phyloP scores from a whole-genome alignment of 495 filamentous ascomycete genomes.

The Achaetomiella virescens region DNA sequence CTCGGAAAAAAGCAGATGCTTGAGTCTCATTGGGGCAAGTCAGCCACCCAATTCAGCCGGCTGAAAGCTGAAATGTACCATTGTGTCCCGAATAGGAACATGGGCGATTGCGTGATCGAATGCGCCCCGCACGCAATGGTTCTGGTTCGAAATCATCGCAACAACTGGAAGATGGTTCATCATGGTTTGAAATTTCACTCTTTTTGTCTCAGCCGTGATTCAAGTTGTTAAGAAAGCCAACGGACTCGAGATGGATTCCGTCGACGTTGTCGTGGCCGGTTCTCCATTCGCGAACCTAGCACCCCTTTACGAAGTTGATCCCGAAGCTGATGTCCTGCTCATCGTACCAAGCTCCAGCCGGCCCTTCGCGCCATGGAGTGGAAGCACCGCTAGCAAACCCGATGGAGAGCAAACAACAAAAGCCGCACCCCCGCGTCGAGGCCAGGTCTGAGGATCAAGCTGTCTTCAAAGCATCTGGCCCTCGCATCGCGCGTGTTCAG shows the following conservation, averaged over 20 bases:
- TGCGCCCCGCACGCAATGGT: conserved; percentile 15
- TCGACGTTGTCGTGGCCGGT: conserved; percentile 17
- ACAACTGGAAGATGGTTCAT: too few relatives aligned
- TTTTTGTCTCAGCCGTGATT: too few relatives aligned
- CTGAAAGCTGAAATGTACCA: not conserved
- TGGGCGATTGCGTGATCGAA: conserved; percentile 18
- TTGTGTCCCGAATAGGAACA: not conserved
- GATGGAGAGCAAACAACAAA: not conserved
- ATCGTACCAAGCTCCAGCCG: conserved; percentile 16
- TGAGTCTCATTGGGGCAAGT: not conserved
- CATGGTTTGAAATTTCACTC: too few relatives aligned
- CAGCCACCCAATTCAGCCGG: not conserved
- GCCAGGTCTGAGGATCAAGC: conserved; percentile 32
- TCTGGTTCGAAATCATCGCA: not conserved
- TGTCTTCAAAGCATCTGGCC: conserved; percentile 48
- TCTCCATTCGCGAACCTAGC: conserved; percentile 28
- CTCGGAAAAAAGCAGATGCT: too few relatives aligned
- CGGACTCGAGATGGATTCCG: conserved; percentile 17
- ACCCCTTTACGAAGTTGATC: conserved; percentile 28
- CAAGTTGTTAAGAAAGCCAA: too few relatives aligned
- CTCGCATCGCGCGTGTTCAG: conserved; percentile 45
- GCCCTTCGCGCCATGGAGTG: conserved; percentile 18
- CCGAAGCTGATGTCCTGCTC: conserved; percentile 27
- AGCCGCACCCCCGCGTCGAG: conserved; percentile 6
- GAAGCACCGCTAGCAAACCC: too few relatives aligned